phyloP scores from a whole-genome alignment of 495 filamentous ascomycete species.

The Xylaria scruposa region DNA sequence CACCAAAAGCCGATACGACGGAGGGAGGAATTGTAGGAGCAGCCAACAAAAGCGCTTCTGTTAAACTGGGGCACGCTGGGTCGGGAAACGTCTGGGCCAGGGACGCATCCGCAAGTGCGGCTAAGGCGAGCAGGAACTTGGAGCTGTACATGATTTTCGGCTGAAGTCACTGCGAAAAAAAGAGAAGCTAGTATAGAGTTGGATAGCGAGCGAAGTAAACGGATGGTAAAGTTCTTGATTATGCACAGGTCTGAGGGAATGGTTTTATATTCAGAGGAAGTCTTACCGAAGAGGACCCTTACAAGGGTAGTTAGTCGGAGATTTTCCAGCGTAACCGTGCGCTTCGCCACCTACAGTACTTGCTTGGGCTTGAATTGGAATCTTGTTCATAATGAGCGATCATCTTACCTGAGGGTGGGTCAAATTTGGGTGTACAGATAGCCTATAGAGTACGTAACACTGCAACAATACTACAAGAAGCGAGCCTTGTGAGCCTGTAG shows the following conservation, averaged over 20 bases:
- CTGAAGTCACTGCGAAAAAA: neutral
- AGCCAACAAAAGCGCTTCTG: neutral
- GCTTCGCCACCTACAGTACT: neutral
- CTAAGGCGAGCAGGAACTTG: slow-evolving; percentile 6
- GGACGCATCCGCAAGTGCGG: slow-evolving; percentile 9
- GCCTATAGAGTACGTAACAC: too few species aligned
- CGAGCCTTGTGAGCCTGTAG: too few species aligned
- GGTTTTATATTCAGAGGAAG: neutral
- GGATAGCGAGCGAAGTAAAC: neutral
- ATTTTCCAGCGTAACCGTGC: neutral
- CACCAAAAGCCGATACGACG: neutral
- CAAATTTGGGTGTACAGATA: too few species aligned
- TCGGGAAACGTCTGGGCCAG: neutral
- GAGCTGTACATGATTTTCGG: slow-evolving; percentile 5
- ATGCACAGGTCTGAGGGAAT: neutral
- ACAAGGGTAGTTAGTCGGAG: neutral
- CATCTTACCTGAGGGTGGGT: too few species aligned
- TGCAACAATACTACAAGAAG: too few species aligned
- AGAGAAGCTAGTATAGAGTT: neutral
- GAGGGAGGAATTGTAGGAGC: slow-evolving; percentile 1
- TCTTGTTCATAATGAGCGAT: neutral
- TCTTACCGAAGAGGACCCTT: neutral
- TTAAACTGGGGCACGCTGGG: neutral
- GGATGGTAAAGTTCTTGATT: neutral
- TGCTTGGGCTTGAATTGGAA: neutral